A percentile compares a stretch with the other conserved stretches of the same genome.
Conservation (phyloP, 805 yeast genomes). For the Maudiozyma turicensis region DNA sequence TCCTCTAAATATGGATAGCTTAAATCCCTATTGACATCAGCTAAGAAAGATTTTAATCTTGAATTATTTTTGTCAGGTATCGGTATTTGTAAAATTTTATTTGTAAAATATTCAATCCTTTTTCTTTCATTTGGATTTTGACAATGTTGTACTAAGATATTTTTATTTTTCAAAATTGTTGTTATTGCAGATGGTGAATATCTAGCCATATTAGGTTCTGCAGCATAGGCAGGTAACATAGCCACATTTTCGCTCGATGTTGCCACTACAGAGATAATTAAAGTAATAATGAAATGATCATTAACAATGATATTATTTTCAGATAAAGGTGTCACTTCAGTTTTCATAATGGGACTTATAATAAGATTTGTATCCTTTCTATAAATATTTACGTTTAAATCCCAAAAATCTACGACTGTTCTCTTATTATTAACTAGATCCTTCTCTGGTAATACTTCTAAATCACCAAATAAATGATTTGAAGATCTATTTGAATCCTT, state of each 20-base stretch:
- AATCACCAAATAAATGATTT: conserved; percentile 1
- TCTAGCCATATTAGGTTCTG: conserved; percentile 11
- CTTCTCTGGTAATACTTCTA: not conserved
- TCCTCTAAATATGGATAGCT: conserved; percentile 19
- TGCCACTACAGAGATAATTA: conserved; percentile 19
- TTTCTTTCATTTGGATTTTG: conserved; percentile 10
- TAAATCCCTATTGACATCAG: not conserved
- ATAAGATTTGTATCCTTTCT: conserved; percentile 19
- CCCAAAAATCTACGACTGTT: conserved; percentile 2
- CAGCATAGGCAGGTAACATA: conserved; percentile 16
- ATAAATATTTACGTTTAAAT: conserved; percentile 14
- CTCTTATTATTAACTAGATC: not conserved
- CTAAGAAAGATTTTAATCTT: not conserved
- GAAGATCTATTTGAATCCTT: not conserved
- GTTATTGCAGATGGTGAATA: conserved; percentile 3
- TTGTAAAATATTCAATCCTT: conserved; percentile 18
- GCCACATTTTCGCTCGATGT: conserved; percentile 15
- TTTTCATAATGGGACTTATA: conserved; percentile 21
- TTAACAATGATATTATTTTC: conserved; percentile 23
- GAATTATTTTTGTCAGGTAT: not conserved
- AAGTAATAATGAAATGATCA: conserved; percentile 20
- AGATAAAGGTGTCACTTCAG: conserved; percentile 26
- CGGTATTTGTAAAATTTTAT: conserved; percentile 15
- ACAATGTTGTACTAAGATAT: conserved; percentile 14
- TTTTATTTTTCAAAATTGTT: conserved; percentile 12